Base-by-base conservation (phyloP, 2,329 filamentous ascomycete genomes). In the Beauveria sp. region DNA sequence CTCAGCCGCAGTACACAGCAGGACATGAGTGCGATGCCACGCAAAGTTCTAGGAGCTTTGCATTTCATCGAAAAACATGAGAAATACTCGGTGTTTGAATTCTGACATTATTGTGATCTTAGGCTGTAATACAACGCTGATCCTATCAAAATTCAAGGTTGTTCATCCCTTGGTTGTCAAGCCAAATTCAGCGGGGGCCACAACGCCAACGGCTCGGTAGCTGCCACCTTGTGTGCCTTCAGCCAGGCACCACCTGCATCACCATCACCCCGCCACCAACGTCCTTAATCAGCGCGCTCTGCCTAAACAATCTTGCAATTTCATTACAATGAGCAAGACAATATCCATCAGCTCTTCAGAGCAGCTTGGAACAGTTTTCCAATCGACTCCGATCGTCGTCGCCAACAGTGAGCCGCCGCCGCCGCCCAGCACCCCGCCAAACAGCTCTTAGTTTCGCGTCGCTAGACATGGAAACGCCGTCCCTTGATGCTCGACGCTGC, bases 361-460 rank as follows among this genome's bases (percentile, higher is more conserved):
- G 69, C 86, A 93, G 70, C 88, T 96, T 69, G 82, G 80, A 68
- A 75, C 78, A 38, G 75, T 95, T 63, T 81, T 96, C 64, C 82
- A 83, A 64, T 85, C 82, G 60, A 92, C 90, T 40, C 85, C 84
- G 66, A 85, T 96, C 63, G 90, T 98, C 47, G 87, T 98, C 60
- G 87, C 88, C 70, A 90, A 96, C 77, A 97, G 92, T 96, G 79
- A 83, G 90, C 81, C 51, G 53, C 46, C 38, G n/a, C 50, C 50
- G 58, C 57, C 56, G 49, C 62, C 60, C 63, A 63, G 59, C 65
- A 62, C 63, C 52, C 49, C 54, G 24, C 57, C 47, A 18, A 50
- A 50, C 45, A 38, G 51, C 57, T 24, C 50, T 53, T 58, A 51
- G 30, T 50, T 49, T 40, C 58, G 69, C 63, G 20, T 28, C 57